A percentile compares a stretch with the other conserved stretches of the same genome.
Conservation (phyloP, 2,329 filamentous ascomycete species). For the Colletotrichum trifolii region DNA sequence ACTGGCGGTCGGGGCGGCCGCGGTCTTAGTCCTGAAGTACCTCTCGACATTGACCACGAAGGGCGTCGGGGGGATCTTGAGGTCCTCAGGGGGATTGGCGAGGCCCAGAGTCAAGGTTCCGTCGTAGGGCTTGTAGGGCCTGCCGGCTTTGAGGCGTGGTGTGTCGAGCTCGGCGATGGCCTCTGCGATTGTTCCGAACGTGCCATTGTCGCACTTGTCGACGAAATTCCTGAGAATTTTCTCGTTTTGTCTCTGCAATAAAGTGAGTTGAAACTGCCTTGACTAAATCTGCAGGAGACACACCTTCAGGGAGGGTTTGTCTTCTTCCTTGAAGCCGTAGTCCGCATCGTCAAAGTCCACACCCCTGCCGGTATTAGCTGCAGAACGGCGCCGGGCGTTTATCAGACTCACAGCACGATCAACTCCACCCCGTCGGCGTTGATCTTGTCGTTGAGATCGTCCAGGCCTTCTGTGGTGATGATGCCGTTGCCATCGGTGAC, state of each 20-base stretch:
- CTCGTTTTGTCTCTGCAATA: conserved; percentile 75
- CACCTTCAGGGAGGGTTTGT: conserved; percentile 79
- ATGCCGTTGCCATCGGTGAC: conserved; percentile 82
- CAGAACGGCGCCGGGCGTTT: background rate
- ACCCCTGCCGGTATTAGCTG: conserved; percentile 59
- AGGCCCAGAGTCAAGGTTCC: conserved; percentile 85
- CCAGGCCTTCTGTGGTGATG: conserved; percentile 78
- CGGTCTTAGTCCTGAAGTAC: conserved; percentile 87
- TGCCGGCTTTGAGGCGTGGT: conserved; percentile 80
- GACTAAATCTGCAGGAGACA: conserved; percentile 15
- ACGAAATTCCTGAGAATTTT: conserved; percentile 71
- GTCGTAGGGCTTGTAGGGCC: conserved; percentile 82
- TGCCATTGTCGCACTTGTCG: conserved; percentile 73
- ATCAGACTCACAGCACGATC: conserved; percentile 75
- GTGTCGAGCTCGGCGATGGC: conserved; percentile 83
- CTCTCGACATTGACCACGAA: conserved; percentile 88
- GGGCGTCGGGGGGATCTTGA: conserved; percentile 75
- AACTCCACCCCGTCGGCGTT: conserved; percentile 82
- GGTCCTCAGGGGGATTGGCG: conserved; percentile 32
- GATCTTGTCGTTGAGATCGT: conserved; percentile 77
- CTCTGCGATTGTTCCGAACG: conserved; percentile 86
- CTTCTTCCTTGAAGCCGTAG: conserved; percentile 91
- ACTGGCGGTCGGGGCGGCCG: conserved; percentile 79
- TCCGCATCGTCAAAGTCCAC: conserved; percentile 94
- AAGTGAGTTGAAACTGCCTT: background rate